Conservation (phyloP, 345 rosid genomes). For the Euphorbia pulcherrima region DNA sequence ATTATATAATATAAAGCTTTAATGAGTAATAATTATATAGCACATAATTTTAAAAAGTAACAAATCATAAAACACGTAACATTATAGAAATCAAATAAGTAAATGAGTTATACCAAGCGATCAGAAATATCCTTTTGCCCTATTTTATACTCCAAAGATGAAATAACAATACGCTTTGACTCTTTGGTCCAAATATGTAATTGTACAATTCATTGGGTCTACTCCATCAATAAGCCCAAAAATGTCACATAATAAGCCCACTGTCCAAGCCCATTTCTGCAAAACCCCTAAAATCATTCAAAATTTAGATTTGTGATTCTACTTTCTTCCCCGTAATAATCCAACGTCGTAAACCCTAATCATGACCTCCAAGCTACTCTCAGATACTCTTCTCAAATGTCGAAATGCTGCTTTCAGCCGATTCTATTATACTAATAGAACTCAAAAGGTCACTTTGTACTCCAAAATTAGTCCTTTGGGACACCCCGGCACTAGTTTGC, state of each 20-base stretch:
- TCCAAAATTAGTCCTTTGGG: conserved; percentile 80
- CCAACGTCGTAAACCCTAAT: conserved; percentile 6
- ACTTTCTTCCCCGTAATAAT: neutral
- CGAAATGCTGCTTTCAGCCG: conserved; percentile 30
- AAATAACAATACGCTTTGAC: no score
- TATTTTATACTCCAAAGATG: no score
- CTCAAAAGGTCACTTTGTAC: conserved; percentile 55
- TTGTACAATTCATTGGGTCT: no score
- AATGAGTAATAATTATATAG: no score
- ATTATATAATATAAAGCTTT: no score
- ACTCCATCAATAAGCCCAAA: neutral
- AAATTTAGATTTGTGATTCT: neutral
- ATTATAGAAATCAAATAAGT: no score
- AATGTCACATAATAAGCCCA: neutral
- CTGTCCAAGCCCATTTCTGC: neutral
- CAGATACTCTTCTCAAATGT: conserved; percentile 28
- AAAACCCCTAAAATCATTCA: neutral
- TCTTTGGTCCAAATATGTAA: no score
- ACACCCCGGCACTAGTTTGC: conserved; percentile 45
- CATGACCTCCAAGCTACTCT: conserved; percentile 23
- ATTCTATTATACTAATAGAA: conserved; percentile 56
- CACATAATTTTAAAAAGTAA: no score
- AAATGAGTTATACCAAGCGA: no score
- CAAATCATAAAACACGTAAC: no score
- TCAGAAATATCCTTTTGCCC: no score